Evolutionary conservation across 2,329 filamentous ascomycete genomes (phyloP), one percentile per base, ranked within the genome.

Genomic region (Alternaria conjuncta): DNA sequence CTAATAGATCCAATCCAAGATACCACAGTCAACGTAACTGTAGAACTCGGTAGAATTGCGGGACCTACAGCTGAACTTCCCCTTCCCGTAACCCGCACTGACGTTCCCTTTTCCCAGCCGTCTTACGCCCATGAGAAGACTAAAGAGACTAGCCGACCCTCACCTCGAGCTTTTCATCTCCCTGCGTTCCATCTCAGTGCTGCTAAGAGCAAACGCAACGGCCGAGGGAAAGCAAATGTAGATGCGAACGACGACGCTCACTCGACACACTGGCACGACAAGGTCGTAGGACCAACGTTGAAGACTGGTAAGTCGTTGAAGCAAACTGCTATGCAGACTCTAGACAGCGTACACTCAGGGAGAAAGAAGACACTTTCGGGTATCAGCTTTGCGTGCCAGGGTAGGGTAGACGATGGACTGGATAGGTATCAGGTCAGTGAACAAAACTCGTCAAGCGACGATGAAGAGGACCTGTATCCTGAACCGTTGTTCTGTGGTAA

Each of bases 341-440:
- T 62, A 20, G 60, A 59, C 21, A 43, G 47, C 23, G 47, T 58
- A 21, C 28, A 49, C 47, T 26, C 30, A 55, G 56, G 18, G 26
- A 64, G 41, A 56, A 67, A 66, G 55, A 62, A 65, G 21, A 64
- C 47, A 20, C 60, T 53, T 25, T 73, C 68, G 13, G 69, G 68
- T 54, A 53, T 57, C 15, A 74, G 71, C 53, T 75, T 75, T 60
- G 55, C 15, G 10, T 75, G 73, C 46, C 66, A 61, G 56, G 74
- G 74, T 7, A 6, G 74, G n/a, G n/a, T 2, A 13, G 30, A 53
- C 9, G 46, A 53, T 44, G 13, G 61, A 8, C 26, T 47, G 36
- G 60, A 61, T 18, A 53, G 55, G 28, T 45, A 46, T 23, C 23
- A 55, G 46, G 55, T 43, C 23, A 46, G 41, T 26, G 58, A 50